Conservation (phyloP, 768 basidiomycete genomes). For the Asterophora parasitica region DNA sequence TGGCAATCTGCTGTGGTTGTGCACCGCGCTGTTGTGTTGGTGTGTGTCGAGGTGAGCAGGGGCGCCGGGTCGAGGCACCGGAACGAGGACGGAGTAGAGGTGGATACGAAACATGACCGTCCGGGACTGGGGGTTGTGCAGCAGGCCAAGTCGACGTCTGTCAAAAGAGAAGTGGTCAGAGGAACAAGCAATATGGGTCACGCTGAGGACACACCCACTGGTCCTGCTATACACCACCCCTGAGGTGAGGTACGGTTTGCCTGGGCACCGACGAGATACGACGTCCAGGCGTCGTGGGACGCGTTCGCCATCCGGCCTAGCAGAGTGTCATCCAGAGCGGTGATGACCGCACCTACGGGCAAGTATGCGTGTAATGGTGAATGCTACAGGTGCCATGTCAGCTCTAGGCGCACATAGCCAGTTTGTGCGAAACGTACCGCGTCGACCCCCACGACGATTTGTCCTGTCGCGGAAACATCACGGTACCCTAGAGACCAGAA, state of each 20-base stretch:
- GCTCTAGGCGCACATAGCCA: background rate
- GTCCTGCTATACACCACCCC: conserved; percentile 60
- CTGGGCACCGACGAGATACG: conserved; percentile 30
- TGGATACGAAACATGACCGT: conserved; percentile 42
- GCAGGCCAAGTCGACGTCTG: too few relatives aligned
- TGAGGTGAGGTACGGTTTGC: conserved; percentile 14
- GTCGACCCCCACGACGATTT: conserved; percentile 51
- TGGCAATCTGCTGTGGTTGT: conserved; percentile 29
- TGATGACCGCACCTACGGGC: conserved; percentile 53
- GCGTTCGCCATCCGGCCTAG: conserved; percentile 27
- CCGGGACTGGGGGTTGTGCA: background rate
- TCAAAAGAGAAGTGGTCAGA: conserved; percentile 6
- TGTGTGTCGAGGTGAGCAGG: conserved; percentile 38
- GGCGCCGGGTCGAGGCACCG: conserved; percentile 57
- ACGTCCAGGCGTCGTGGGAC: conserved; percentile 40
- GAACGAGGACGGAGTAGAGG: conserved; percentile 21
- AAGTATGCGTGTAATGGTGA: conserved; percentile 62
- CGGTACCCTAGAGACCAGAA: conserved; percentile 41
- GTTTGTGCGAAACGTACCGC: conserved; percentile 34
- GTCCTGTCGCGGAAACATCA: conserved; percentile 48
- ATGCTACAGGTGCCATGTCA: conserved; percentile 32
- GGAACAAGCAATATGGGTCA: conserved; percentile 5
- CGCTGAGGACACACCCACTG: conserved; percentile 2
- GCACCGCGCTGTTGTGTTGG: conserved; percentile 35
- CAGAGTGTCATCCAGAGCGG: conserved; percentile 56